A percentile compares a stretch with the other conserved stretches of the same genome.
Conservation (phyloP, 345 rosid species). For the Brassica juncea region DNA sequence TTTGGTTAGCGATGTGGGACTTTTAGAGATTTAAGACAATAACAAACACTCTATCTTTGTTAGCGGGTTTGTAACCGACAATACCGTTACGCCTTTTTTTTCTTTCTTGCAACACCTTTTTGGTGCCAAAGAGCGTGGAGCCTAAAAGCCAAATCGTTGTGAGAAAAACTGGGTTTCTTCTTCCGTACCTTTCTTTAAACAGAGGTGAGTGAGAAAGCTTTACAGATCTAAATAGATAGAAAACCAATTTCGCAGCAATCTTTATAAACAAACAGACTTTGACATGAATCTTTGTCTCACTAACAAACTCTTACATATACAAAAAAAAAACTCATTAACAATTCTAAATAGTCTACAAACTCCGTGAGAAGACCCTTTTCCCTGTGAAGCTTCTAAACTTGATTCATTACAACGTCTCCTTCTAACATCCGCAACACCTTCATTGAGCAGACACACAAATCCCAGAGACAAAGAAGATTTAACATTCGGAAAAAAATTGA, state of each 20-base stretch:
- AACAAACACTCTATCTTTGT: neutral
- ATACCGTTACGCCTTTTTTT: neutral
- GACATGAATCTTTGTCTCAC: slow-evolving; percentile 18
- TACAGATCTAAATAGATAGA: no score
- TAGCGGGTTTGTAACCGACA: neutral
- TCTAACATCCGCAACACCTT: slow-evolving; percentile 91
- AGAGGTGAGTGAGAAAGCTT: no score
- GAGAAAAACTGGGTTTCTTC: no score
- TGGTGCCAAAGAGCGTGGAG: no score
- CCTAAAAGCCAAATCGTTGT: no score
- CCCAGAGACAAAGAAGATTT: neutral
- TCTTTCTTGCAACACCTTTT: no score
- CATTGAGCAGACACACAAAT: slow-evolving; percentile 9
- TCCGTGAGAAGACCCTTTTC: slow-evolving; percentile 1
- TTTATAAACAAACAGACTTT: neutral
- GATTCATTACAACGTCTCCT: slow-evolving; percentile 53
- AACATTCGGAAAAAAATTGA: neutral
- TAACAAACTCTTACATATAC: slow-evolving; percentile 14
- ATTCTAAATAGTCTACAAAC: slow-evolving; percentile 25
- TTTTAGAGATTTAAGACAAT: neutral
- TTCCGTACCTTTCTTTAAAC: no score
- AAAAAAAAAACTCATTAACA: slow-evolving; percentile 7
- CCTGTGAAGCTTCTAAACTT: slow-evolving; percentile 29
- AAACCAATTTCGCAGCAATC: no score
- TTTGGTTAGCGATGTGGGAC: slow-evolving; percentile 27